These are phyloP conservation scores for Primulina tabacum DNA, from an alignment of 257 asterid species.

Conservation along the genomic window DNA sequence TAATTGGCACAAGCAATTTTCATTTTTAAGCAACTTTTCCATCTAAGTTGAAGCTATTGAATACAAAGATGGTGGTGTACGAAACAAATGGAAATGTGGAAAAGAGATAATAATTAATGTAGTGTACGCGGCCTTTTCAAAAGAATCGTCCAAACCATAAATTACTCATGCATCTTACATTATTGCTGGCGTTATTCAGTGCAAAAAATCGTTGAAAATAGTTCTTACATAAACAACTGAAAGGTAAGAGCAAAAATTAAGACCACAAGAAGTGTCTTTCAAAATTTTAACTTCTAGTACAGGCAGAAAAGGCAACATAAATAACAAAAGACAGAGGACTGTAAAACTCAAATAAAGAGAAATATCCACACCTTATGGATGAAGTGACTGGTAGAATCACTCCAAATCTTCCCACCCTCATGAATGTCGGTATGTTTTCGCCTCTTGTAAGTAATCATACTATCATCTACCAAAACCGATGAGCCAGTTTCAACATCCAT, in stretches of 20 bases:
- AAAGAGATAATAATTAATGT: too few species aligned
- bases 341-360: conserved; percentile 10
- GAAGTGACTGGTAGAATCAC: conserved; percentile 33
- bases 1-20: too few species aligned
- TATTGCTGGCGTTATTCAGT: not conserved
- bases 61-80: too few species aligned
- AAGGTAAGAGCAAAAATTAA: not conserved
- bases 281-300: not conserved
- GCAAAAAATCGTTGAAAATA: not conserved
- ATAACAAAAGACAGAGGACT: not conserved
- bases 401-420: conserved; percentile 28
- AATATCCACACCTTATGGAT: conserved; percentile 41
- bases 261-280: not conserved
- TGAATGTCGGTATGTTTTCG: conserved; percentile 40
- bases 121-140: too few species aligned
- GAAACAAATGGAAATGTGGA: too few species aligned
- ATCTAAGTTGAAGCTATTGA: too few species aligned
- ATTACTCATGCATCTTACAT: conserved; percentile 3
- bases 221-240: not conserved
- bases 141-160: not conserved
- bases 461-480: conserved; percentile 30
- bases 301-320: not conserved
- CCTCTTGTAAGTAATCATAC: conserved; percentile 69
- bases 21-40: too few species aligned
- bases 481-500: conserved; percentile 30